Evolutionary conservation across 2,329 filamentous ascomycete genomes (phyloP), one percentile per base, ranked within the genome.

Genomic region (Colletotrichum musae): DNA sequence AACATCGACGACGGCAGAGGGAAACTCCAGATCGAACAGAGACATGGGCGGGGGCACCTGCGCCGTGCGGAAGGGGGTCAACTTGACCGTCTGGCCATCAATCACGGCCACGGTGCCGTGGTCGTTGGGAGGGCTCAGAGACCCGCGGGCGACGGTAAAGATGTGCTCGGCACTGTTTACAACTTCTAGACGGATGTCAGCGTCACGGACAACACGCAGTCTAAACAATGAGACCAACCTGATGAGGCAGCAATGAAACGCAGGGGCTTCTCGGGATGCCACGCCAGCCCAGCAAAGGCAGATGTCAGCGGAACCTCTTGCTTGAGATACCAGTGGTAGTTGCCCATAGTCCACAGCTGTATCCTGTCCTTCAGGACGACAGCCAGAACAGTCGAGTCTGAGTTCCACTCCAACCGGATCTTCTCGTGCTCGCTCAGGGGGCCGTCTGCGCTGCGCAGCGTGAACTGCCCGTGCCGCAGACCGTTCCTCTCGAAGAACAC

Each of bases 261-360:
- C 41, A 98, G 83, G 4, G 94, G 83, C 78, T 93, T 94, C 77
- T 98, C 96, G 1, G 94, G 89, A 78, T 99, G 94, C 96, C 96
- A 99, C 1, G 84, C 77, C n/a, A 89, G 72, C 47, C 77, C 74
- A 54, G 75, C 59, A 47, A 80, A 74, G 4, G 75, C 73, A 13
- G 74, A 75, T 7, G 78, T 74, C 6, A 86, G 82, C 6, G 83
- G 81, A 6, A 98, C 85, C 77, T 98, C 94, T 78, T 97, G 94
- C 82, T 99, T 99, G 16, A 99, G 85, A 79, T 98, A 98, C 89
- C 96, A 99, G 78, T 98, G 94, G 74, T 99, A 99, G 79, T 99
- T 99, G 21, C 94, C 93, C 87, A 92, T 97, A 0, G 94, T 97
- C 96, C 96, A 99, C 1, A 99, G 84, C 77, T 99, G 96, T n/a